Evolutionary conservation across 768 basidiomycete genomes (phyloP), one percentile per base, ranked within the genome.

Genomic region (Lyophyllum shimeji): DNA sequence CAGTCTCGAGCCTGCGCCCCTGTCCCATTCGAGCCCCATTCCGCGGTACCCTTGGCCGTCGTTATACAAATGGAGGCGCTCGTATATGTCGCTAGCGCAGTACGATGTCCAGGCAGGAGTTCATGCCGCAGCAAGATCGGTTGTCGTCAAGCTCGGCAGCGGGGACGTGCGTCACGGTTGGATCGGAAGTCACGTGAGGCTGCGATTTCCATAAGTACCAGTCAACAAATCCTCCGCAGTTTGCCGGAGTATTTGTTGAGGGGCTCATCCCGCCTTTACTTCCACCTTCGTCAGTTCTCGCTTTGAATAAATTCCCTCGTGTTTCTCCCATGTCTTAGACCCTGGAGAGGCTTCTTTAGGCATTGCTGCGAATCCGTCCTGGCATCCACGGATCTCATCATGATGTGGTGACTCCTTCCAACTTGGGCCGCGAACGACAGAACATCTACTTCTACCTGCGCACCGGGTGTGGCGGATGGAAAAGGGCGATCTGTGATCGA

Each of bases 1-100:
- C 49, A 84, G 67, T 60, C 84, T 76, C 21, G 88, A 85, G 37
- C 91, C 88, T 23, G 83, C 75, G 12, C 85, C 84, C 9, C 67
- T 67, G 44, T 66, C 66, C 34, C 53, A 43, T 55, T 62, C 58
- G 29, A 58, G 34, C 20, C 42, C 46, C 64, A 65, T 65, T 18
- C 29, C 23, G 21, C 20, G 34, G 18, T 21, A 44, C n/a, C 6
- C 20, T 49, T 40, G n/a, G 11, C n/a, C 21, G 51, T 21, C 9
- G 18, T 12, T 11, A 24, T 8, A 34, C 29, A 18, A 55, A 6
- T n/a, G n/a, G 15, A 15, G 44, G 18, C 13, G 9, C 4, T 45
- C 52, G 45, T 53, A 18, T 50, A 46, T 6, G 34, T 31, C 42
- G 29, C 20, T 39, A 21, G 18, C 4, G 2, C 29, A 23, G 37